phyloP scores from a whole-genome alignment of 2,329 filamentous ascomycete genomes.

The Pseudodiploospora longispora region DNA sequence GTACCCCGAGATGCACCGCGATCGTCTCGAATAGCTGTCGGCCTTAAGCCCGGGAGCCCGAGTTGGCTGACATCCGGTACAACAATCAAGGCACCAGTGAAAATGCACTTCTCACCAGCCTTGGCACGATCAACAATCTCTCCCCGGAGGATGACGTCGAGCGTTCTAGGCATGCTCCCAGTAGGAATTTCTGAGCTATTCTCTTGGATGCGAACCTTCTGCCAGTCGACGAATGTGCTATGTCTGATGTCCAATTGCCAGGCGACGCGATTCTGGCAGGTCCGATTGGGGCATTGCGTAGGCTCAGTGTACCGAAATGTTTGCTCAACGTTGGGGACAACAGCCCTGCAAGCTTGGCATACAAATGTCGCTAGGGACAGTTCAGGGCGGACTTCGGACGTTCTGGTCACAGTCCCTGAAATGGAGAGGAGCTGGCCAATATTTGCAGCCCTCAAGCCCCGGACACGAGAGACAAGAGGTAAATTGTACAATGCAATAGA shows the following conservation, averaged over 20 bases:
- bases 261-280: slow-evolving; percentile 80
- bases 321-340: slow-evolving; percentile 88
- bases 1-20: slow-evolving; percentile 62
- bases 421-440: slow-evolving; percentile 93
- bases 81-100: slow-evolving; percentile 91
- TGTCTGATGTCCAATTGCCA: slow-evolving; percentile 96
- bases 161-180: slow-evolving; percentile 95
- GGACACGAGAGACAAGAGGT: slow-evolving; percentile 76
- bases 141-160: slow-evolving; percentile 92
- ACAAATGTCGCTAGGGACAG: slow-evolving; percentile 86
- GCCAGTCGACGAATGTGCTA: slow-evolving; percentile 98
- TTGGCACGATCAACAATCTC: slow-evolving; percentile 97
- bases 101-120: slow-evolving; percentile 96
- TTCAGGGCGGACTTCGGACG: slow-evolving; percentile 93
- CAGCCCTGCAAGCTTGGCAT: slow-evolving; percentile 78
- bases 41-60: slow-evolving; percentile 74
- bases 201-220: slow-evolving; percentile 96
- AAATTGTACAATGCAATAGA: slow-evolving; percentile 89
- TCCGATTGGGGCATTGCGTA: slow-evolving; percentile 83
- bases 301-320: slow-evolving; percentile 97
- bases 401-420: slow-evolving; percentile 92
- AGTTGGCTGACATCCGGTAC: slow-evolving; percentile 96
- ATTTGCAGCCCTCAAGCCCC: slow-evolving; percentile 77
- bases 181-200: slow-evolving; percentile 98
- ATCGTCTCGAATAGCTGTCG: slow-evolving; percentile 78